phyloP scores from a whole-genome alignment of 768 basidiomycete species.

The Boletellus emodensis region DNA sequence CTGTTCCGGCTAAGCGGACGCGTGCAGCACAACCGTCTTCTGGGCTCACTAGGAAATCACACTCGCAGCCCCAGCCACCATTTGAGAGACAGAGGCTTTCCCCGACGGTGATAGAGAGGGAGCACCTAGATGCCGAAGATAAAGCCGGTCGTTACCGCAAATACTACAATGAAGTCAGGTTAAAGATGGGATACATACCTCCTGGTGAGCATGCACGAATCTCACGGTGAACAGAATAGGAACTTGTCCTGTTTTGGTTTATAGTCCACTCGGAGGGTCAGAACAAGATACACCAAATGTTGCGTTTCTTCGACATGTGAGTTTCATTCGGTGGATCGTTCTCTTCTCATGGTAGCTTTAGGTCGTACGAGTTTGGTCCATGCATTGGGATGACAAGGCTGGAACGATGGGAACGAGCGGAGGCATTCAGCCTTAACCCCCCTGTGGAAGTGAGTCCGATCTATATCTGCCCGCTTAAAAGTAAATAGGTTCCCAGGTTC shows the following conservation, averaged over 20 bases:
- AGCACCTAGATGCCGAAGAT: slow-evolving; percentile 39
- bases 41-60: slow-evolving; percentile 1
- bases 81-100: slow-evolving; percentile 3
- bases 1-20: slow-evolving; percentile 22
- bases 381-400: slow-evolving; percentile 76
- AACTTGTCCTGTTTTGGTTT: slow-evolving; percentile 1
- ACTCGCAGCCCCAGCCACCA: background rate
- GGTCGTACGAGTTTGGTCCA: slow-evolving; percentile 78
- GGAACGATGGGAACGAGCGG: slow-evolving; percentile 84
- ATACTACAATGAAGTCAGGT: slow-evolving; percentile 42
- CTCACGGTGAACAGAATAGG: background rate
- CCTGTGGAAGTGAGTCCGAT: slow-evolving; percentile 59
- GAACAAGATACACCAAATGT: slow-evolving; percentile 63
- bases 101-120: slow-evolving; percentile 14
- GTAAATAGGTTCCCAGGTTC: slow-evolving; percentile 47
- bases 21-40: slow-evolving; percentile 15
- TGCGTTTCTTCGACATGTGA: slow-evolving; percentile 77
- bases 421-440: slow-evolving; percentile 72
- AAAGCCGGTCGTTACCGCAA: slow-evolving; percentile 52
- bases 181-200: slow-evolving; percentile 51
- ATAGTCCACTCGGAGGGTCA: slow-evolving; percentile 65
- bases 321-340: slow-evolving; percentile 14
- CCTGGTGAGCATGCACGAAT: slow-evolving; percentile 49
- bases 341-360: slow-evolving; percentile 25
- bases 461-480: background rate